Percentiles rank a stretch among this genome's conserved stretches.
These are phyloP conservation scores for Neospermospora avenae DNA, from an alignment of 2,329 filamentous ascomycete species.

Conservation along the genomic window DNA sequence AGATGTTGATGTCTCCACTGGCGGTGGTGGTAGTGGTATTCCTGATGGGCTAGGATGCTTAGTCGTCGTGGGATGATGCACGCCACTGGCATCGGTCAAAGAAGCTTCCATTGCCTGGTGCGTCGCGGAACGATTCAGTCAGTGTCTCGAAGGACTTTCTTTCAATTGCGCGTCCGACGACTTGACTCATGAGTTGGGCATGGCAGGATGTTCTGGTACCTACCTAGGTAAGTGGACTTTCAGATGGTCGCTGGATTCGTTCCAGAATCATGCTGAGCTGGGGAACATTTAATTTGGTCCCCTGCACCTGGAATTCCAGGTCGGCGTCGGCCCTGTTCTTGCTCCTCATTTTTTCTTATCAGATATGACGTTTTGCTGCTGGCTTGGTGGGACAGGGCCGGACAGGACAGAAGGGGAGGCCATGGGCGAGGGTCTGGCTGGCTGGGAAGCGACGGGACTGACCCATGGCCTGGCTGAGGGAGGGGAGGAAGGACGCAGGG, in stretches of 20 bases:
- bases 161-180: neutral
- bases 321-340: neutral
- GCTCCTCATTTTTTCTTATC: conserved; percentile 6
- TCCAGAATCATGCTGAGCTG: neutral
- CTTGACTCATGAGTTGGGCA: too few species aligned
- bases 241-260: too few species aligned
- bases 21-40: neutral
- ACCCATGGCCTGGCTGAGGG: too few species aligned
- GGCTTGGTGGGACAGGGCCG: neutral
- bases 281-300: neutral
- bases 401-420: neutral
- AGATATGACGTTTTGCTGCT: conserved; percentile 6
- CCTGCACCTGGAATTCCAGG: neutral
- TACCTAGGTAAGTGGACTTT: too few species aligned
- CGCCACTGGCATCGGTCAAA: neutral
- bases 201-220: too few species aligned
- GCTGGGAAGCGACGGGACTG: too few species aligned
- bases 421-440: neutral
- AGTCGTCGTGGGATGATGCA: conserved; percentile 17
- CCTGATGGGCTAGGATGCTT: conserved; percentile 23
- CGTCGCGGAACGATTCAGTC: neutral
- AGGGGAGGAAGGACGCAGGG: neutral
- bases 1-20: neutral
- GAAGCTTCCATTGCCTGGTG: neutral
- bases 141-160: neutral